Evolutionary conservation across 345 rosid species (phyloP).

Genomic region (Arabis hirsuta): DNA sequence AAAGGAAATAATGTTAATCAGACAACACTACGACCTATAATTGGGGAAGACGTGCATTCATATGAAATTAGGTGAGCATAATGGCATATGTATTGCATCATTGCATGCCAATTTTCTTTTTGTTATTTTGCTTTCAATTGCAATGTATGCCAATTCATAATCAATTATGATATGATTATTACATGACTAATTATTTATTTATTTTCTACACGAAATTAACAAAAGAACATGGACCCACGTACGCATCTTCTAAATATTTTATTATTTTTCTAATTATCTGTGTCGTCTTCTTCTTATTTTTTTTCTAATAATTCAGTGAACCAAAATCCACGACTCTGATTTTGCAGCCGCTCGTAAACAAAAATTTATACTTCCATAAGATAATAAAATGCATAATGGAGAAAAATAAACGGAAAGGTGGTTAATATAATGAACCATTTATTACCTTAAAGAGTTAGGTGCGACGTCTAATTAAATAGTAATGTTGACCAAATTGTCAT

Average conservation of each 20-base stretch:
- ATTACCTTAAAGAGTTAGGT: conserved; percentile 47
- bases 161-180: not conserved
- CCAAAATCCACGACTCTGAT: conserved; percentile 39
- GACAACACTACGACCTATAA: conserved; percentile 4
- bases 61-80: conserved; percentile 5
- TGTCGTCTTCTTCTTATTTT: conserved; percentile 1
- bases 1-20: not conserved
- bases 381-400: conserved; percentile 19
- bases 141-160: not conserved
- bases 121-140: not conserved
- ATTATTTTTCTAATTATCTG: not conserved
- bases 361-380: conserved; percentile 4
- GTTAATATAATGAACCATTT: conserved; percentile 29
- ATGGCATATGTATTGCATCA: conserved; percentile 14
- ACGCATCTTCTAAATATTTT: not conserved
- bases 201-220: not conserved
- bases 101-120: not conserved
- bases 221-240: conserved; percentile 33
- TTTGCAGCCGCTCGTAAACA: conserved; percentile 16
- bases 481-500: conserved; percentile 38
- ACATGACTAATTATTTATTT: conserved; percentile 7
- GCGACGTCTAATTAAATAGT: conserved; percentile 38
- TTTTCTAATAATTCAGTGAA: conserved; percentile 16
- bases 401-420: conserved; percentile 33
- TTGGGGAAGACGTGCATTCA: conserved; percentile 21